Evolutionary conservation across 2,329 filamentous ascomycete genomes (phyloP).

Genomic region (Neospermospora avenae): DNA sequence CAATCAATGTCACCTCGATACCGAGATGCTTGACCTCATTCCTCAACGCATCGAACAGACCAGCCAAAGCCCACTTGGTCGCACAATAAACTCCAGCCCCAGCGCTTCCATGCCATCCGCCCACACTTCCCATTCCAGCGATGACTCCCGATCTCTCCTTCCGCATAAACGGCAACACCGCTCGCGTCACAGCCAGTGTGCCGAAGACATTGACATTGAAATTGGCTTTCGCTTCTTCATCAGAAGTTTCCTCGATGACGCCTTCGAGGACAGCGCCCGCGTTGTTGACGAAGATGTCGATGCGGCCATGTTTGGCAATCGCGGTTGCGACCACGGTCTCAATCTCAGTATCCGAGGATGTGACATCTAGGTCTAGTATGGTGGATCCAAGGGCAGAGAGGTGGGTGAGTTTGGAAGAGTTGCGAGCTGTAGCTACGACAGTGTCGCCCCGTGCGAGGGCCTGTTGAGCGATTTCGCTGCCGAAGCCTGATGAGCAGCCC

Average conservation of each 20-base stretch:
- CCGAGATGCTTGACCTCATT: constrained; percentile 16
- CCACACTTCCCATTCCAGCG: constrained; percentile 21
- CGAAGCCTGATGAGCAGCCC: constrained; percentile 25
- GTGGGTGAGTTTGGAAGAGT: constrained; percentile 14
- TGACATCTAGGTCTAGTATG: constrained; percentile 46
- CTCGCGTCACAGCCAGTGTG: constrained; percentile 45
- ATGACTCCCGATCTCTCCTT: constrained; percentile 38
- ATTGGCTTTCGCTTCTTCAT: constrained; percentile 10
- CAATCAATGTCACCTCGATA: constrained; percentile 34
- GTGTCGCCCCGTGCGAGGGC: constrained; percentile 43
- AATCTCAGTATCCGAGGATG: constrained; percentile 38
- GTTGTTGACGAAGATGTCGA: constrained; percentile 40
- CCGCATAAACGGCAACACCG: constrained; percentile 47
- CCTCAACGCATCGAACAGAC: constrained; percentile 15
- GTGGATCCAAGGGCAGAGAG: constrained; percentile 43
- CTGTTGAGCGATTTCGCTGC: constrained; percentile 20
- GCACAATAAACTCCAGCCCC: constrained; percentile 12
- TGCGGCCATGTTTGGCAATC: constrained; percentile 29
- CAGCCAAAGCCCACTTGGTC: constrained; percentile 22
- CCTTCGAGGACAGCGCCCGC: constrained; percentile 32
- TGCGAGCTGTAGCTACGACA: constrained; percentile 46
- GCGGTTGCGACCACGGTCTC: constrained; percentile 36
- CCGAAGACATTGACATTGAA: constrained; percentile 56
- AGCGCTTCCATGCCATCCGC: constrained; percentile 14
- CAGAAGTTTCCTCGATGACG: constrained; percentile 32